Conservation (phyloP, 129 eudicot genomes). For the Chrysanthemum seticuspe region DNA sequence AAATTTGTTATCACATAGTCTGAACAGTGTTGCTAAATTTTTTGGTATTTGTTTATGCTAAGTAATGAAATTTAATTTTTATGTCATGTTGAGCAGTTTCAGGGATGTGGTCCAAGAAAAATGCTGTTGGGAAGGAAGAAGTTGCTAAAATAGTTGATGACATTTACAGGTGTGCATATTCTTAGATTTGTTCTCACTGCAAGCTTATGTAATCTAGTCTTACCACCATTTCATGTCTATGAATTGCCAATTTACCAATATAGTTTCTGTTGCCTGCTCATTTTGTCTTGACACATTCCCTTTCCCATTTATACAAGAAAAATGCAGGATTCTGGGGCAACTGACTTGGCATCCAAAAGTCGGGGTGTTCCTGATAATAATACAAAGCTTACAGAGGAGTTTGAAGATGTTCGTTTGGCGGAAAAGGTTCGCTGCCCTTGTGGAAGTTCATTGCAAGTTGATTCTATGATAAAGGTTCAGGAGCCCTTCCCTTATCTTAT, state of each 20-base stretch:
- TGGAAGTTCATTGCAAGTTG: conserved; percentile 67
- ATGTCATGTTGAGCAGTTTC: conserved; percentile 45
- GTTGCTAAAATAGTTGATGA: conserved; percentile 90
- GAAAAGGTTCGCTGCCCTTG: conserved; percentile 86
- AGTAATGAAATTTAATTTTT: conserved; percentile 8
- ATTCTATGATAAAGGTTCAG: conserved; percentile 75
- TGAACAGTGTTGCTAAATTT: neutral
- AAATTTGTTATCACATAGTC: neutral
- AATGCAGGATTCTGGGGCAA: conserved; percentile 89
- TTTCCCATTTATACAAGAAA: conserved; percentile 48
- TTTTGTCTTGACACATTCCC: conserved; percentile 7
- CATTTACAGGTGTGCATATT: conserved; percentile 69
- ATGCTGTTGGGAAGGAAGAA: conserved; percentile 72
- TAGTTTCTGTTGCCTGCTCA: conserved; percentile 3
- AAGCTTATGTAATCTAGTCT: conserved; percentile 6
- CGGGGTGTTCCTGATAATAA: conserved; percentile 49
- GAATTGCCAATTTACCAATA: neutral
- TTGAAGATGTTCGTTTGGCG: conserved; percentile 52
- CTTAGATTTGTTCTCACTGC: conserved; percentile 8
- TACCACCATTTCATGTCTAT: neutral
- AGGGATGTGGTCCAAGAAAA: conserved; percentile 83
- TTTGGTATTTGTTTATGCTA: conserved; percentile 6
- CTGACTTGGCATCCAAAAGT: conserved; percentile 68
- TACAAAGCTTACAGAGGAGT: conserved; percentile 59
- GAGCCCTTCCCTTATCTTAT: conserved; percentile 7